Conservation (phyloP, 2,329 filamentous ascomycete genomes). For the Penicillium freii region DNA sequence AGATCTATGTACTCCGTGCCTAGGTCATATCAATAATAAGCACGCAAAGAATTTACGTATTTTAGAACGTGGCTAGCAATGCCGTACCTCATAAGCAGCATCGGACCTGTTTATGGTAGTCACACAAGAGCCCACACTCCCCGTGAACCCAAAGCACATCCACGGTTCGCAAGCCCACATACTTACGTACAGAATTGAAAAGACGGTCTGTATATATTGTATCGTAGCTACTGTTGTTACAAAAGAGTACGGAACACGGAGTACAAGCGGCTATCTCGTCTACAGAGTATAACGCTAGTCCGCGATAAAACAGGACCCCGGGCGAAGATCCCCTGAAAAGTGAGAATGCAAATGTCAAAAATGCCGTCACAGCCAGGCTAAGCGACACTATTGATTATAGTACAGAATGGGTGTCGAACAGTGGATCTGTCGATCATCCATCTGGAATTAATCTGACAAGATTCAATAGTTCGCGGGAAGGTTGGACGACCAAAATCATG, state of each 20-base stretch:
- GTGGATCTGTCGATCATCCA: slow-evolving; percentile 20
- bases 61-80: not conserved
- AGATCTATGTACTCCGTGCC: not conserved
- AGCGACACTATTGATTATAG: slow-evolving; percentile 19
- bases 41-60: not conserved
- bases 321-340: slow-evolving; percentile 11
- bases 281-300: not conserved
- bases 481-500: not conserved
- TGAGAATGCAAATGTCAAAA: not conserved
- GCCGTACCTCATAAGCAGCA: too few relatives aligned
- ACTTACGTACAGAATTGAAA: not conserved
- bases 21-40: not conserved
- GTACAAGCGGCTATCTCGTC: not conserved
- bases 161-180: not conserved
- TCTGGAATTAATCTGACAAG: slow-evolving; percentile 3
- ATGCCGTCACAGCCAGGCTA: slow-evolving; percentile 7
- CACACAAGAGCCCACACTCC: not conserved
- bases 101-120: not conserved
- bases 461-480: slow-evolving; percentile 19
- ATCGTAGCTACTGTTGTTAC: not conserved
- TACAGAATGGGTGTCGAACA: slow-evolving; percentile 6
- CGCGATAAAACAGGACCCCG: slow-evolving; percentile 4
- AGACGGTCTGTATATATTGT: not conserved
- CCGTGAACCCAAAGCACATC: not conserved
- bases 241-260: not conserved